Percentiles rank a stretch among this genome's conserved stretches.
Conservation (phyloP, 305 asterid species). For the Fraxinus greggii region DNA sequence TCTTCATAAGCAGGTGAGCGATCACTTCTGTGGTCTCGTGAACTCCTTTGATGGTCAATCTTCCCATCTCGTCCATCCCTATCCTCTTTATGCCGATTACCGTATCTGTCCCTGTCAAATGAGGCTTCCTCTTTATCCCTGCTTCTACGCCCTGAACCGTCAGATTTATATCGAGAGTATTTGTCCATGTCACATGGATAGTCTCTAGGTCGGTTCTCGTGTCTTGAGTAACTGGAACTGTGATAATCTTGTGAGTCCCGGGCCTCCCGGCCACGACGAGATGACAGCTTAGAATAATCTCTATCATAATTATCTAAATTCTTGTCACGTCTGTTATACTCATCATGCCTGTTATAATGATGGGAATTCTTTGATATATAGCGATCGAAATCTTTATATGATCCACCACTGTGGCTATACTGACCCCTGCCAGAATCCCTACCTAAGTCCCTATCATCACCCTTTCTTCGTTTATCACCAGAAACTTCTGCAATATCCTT, state of each 20-base stretch:
- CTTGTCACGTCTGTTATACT: slow-evolving; percentile 55
- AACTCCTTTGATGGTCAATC: slow-evolving; percentile 39
- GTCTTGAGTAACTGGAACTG: slow-evolving; percentile 43
- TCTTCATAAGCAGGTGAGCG: slow-evolving; percentile 9
- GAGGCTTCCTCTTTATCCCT: slow-evolving; percentile 46
- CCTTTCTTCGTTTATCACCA: slow-evolving; percentile 50
- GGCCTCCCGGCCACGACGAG: slow-evolving; percentile 57
- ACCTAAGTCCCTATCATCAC: slow-evolving; percentile 43
- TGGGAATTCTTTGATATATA: slow-evolving; percentile 49
- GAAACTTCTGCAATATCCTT: slow-evolving; percentile 39
- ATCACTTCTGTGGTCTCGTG: slow-evolving; percentile 37
- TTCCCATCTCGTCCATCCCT: slow-evolving; percentile 52
- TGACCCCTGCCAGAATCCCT: slow-evolving; percentile 40
- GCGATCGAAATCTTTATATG: slow-evolving; percentile 55
- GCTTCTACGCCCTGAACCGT: slow-evolving; percentile 44
- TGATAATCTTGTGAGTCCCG: slow-evolving; percentile 46
- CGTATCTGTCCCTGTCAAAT: slow-evolving; percentile 36
- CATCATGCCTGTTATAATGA: slow-evolving; percentile 43
- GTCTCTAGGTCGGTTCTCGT: slow-evolving; percentile 54
- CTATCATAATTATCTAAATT: slow-evolving; percentile 58
- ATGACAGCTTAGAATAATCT: slow-evolving; percentile 56
- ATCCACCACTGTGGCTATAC: slow-evolving; percentile 52
- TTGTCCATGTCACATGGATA: slow-evolving; percentile 41
- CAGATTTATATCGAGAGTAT: slow-evolving; percentile 50
- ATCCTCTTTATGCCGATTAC: slow-evolving; percentile 38